Percentiles rank a stretch among this genome's conserved stretches.
Evolutionary conservation across 768 basidiomycete genomes (phyloP).

Genomic region (Lenzites betulinus): DNA sequence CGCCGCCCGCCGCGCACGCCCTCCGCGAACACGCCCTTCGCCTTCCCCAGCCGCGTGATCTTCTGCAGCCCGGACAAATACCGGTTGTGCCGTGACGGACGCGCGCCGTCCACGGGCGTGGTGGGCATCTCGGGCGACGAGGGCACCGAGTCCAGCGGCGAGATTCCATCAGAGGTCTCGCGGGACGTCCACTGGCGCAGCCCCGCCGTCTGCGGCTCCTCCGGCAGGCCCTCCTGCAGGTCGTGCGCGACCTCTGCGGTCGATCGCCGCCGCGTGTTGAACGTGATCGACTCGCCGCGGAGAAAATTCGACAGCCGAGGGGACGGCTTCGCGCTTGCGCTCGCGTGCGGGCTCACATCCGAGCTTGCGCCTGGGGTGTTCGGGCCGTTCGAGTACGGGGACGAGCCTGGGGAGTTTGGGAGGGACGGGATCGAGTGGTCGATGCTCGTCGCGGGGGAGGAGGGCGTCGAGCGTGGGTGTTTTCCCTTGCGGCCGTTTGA

Average conservation of each 20-base stretch:
- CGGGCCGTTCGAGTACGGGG: slow-evolving; percentile 10
- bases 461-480: slow-evolving; percentile 15
- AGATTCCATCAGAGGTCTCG: neutral
- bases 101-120: slow-evolving; percentile 10
- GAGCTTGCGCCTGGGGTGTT: slow-evolving; percentile 9
- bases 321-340: slow-evolving; percentile 37
- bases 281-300: slow-evolving; percentile 10
- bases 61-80: slow-evolving; percentile 33
- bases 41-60: slow-evolving; percentile 37
- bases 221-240: neutral
- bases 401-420: slow-evolving; percentile 12
- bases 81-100: slow-evolving; percentile 25
- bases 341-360: slow-evolving; percentile 27
- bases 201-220: neutral
- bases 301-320: slow-evolving; percentile 31
- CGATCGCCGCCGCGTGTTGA: slow-evolving; percentile 9
- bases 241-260: slow-evolving; percentile 2
- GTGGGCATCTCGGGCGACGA: slow-evolving; percentile 15
- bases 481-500: slow-evolving; percentile 22
- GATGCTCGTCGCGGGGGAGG: slow-evolving; percentile 17
- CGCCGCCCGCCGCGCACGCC: slow-evolving; percentile 15
- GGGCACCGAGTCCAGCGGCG: slow-evolving; percentile 13
- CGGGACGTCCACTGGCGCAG: slow-evolving; percentile 1
- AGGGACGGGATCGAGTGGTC: slow-evolving; percentile 10
- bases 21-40: slow-evolving; percentile 34